phyloP scores from a whole-genome alignment of 306 rosid genomes.

The Rosa chinensis region DNA sequence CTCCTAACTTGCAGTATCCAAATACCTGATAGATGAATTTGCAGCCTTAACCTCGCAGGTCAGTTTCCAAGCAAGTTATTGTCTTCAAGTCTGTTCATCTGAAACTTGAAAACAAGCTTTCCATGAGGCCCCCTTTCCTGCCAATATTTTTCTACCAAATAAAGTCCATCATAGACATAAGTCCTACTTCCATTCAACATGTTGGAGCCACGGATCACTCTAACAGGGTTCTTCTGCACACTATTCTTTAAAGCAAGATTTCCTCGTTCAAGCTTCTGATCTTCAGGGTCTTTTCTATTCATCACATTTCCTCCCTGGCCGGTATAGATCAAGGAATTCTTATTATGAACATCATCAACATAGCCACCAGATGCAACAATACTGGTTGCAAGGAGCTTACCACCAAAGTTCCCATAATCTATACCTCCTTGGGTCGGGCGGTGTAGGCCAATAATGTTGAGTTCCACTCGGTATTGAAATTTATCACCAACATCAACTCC shows the following conservation, averaged over 20 bases:
- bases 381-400: conserved; percentile 66
- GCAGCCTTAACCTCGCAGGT: neutral
- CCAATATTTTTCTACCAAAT: conserved; percentile 39
- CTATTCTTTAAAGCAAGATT: conserved; percentile 83
- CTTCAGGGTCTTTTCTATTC: conserved; percentile 66
- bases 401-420: conserved; percentile 52
- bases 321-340: conserved; percentile 65
- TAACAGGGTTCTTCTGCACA: conserved; percentile 56
- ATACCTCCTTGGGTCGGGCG: conserved; percentile 78
- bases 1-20: neutral
- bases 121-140: neutral
- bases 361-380: conserved; percentile 84
- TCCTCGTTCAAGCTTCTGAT: conserved; percentile 87
- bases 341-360: conserved; percentile 59
- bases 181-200: conserved; percentile 57
- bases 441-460: conserved; percentile 72
- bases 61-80: conserved; percentile 41
- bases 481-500: conserved; percentile 93
- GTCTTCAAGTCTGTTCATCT: conserved; percentile 25
- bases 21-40: neutral
- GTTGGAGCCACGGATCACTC: conserved; percentile 84
- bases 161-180: conserved; percentile 80
- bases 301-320: conserved; percentile 89
- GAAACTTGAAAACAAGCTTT: conserved; percentile 23
- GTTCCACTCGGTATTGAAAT: conserved; percentile 80